These are phyloP conservation scores for Moesziomyces sp. DNA, from an alignment of 1,284 basidiomycete genomes.

Conservation along the genomic window DNA sequence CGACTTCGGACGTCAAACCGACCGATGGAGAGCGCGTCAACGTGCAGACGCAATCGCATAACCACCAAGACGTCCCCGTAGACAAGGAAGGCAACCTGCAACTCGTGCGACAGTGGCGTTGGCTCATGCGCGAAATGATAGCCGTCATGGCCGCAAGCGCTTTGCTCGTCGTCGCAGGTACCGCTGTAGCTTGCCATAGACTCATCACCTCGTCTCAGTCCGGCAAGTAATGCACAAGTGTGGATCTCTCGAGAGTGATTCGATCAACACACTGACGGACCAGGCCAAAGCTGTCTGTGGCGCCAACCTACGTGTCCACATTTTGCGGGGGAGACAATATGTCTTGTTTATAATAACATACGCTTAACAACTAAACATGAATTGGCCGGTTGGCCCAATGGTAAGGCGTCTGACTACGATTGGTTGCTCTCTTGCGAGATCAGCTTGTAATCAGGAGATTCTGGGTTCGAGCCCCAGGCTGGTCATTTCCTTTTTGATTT, in stretches of 20 bases:
- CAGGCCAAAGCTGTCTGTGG: no score
- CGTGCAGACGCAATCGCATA: constrained; percentile 25
- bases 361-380: background rate
- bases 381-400: constrained; percentile 56
- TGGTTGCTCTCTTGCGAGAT: background rate
- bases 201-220: background rate
- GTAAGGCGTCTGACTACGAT: constrained; percentile 60
- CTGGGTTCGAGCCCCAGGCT: constrained; percentile 59
- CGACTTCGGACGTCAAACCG: background rate
- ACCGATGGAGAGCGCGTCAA: constrained; percentile 8
- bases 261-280: no score
- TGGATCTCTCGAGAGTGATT: no score
- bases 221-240: background rate
- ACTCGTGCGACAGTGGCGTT: constrained; percentile 30
- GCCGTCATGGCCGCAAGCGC: constrained; percentile 14
- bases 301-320: no score
- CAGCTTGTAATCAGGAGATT: constrained; percentile 49
- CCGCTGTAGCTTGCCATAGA: background rate
- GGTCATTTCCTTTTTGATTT: constrained; percentile 22
- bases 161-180: background rate
- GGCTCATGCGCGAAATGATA: constrained; percentile 51
- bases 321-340: no score
- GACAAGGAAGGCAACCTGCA: constrained; percentile 21
- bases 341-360: no score
- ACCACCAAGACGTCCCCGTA: constrained; percentile 19